These are phyloP conservation scores for Boletus reticuloceps DNA, from an alignment of 768 basidiomycete species.

Conservation along the genomic window DNA sequence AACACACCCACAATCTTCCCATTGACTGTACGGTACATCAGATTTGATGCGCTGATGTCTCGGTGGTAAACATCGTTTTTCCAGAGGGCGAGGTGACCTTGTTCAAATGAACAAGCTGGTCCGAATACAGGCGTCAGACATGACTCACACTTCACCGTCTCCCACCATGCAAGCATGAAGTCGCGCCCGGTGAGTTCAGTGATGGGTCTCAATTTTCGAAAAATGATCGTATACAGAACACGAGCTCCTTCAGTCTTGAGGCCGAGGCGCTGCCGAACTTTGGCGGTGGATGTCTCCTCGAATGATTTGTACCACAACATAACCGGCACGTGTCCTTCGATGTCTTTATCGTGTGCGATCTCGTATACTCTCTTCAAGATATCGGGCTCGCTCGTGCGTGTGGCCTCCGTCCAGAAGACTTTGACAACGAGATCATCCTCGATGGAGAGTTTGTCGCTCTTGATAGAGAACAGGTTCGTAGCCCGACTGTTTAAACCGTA, in stretches of 20 bases:
- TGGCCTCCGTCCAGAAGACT: not conserved
- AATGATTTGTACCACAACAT: not conserved
- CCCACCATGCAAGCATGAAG: not conserved
- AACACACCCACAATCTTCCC: not conserved
- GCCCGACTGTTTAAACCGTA: too few species aligned
- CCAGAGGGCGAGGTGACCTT: not conserved
- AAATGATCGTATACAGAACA: not conserved
- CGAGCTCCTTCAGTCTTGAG: not conserved
- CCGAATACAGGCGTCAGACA: too few species aligned
- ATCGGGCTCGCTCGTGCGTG: slow-evolving; percentile 1
- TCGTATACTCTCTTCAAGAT: too few species aligned
- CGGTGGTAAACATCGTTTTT: not conserved
- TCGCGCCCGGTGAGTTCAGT: not conserved
- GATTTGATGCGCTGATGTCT: not conserved
- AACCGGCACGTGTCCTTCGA: not conserved
- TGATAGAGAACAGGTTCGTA: not conserved
- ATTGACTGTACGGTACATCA: not conserved
- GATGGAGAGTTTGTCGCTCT: not conserved
- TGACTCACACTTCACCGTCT: too few species aligned
- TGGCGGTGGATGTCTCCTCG: not conserved
- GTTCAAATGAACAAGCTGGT: too few species aligned
- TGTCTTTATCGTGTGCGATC: too few species aligned
- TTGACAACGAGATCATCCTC: not conserved
- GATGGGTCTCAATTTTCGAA: not conserved
- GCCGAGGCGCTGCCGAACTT: not conserved